Evolutionary conservation across 345 rosid genomes (phyloP).

Genomic region (Rhizophora apiculata): DNA sequence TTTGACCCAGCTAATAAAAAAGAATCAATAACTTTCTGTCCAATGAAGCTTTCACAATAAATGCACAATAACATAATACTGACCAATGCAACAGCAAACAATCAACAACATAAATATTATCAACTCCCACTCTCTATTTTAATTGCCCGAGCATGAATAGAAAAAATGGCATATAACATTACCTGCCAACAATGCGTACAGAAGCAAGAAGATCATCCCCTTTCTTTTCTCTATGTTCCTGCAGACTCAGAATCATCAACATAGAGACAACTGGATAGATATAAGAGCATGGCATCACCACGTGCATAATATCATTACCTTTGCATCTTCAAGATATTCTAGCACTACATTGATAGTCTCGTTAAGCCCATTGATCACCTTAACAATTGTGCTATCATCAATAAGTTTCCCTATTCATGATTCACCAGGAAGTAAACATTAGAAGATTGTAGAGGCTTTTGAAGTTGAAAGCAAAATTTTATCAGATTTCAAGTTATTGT

Average conservation of each 20-base stretch:
- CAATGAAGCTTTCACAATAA: too few species aligned
- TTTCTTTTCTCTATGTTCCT: constrained; percentile 75
- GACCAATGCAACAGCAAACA: neutral
- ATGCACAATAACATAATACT: too few species aligned
- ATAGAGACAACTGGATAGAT: constrained; percentile 15
- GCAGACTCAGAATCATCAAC: constrained; percentile 22
- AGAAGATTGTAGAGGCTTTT: neutral
- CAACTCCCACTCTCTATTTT: too few species aligned
- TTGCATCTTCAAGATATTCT: constrained; percentile 79
- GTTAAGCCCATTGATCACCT: constrained; percentile 64
- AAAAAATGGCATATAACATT: constrained; percentile 15
- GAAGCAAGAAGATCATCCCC: constrained; percentile 95
- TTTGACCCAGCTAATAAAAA: too few species aligned
- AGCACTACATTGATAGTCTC: constrained; percentile 64
- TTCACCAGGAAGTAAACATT: constrained; percentile 11
- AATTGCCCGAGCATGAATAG: neutral
- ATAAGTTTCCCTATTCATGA: constrained; percentile 40
- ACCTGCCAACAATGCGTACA: constrained; percentile 85
- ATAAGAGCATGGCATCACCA: neutral
- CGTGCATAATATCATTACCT: constrained; percentile 37
- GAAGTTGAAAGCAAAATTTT: neutral
- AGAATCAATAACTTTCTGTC: too few species aligned
- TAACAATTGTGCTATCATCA: constrained; percentile 44
- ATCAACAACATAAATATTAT: neutral
- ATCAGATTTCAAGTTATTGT: neutral